phyloP scores from a whole-genome alignment of 2,329 filamentous ascomycete genomes.

The Hypoxylon sp. region DNA sequence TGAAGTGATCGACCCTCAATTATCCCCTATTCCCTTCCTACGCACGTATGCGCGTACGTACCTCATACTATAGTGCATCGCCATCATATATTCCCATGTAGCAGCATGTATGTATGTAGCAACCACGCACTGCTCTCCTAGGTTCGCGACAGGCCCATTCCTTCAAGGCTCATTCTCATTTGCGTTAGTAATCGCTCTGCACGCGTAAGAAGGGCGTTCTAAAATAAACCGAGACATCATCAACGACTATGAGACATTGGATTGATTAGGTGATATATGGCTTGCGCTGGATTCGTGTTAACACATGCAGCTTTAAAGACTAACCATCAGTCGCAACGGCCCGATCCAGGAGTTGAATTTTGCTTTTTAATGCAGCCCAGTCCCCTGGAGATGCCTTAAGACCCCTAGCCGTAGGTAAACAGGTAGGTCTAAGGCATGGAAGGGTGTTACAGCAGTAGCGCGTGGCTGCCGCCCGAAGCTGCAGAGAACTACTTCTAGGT shows the following conservation, averaged over 20 bases:
- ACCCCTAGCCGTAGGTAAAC: background rate
- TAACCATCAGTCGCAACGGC: slow-evolving; percentile 4
- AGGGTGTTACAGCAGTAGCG: background rate
- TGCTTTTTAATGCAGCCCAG: background rate
- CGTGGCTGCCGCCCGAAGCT: background rate
- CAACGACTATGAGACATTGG: background rate
- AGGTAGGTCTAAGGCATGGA: background rate
- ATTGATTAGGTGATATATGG: background rate
- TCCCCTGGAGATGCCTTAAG: too few species aligned
- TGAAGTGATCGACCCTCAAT: background rate
- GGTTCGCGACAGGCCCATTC: background rate
- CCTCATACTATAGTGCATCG: too few species aligned
- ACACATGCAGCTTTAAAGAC: background rate
- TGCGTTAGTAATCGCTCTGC: background rate
- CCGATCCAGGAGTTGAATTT: background rate
- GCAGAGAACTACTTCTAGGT: background rate
- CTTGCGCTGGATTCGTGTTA: background rate
- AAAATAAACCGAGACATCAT: background rate
- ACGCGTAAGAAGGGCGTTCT: slow-evolving; percentile 4
- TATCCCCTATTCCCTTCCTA: background rate
- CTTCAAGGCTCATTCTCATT: slow-evolving; percentile 2
- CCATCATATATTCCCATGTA: background rate
- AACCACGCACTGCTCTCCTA: background rate
- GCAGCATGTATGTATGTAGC: too few species aligned
- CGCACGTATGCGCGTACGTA: background rate